These are phyloP conservation scores for Phytophthora nicotianae DNA, from an alignment of 352 stramenopile species.

Conservation along the genomic window DNA sequence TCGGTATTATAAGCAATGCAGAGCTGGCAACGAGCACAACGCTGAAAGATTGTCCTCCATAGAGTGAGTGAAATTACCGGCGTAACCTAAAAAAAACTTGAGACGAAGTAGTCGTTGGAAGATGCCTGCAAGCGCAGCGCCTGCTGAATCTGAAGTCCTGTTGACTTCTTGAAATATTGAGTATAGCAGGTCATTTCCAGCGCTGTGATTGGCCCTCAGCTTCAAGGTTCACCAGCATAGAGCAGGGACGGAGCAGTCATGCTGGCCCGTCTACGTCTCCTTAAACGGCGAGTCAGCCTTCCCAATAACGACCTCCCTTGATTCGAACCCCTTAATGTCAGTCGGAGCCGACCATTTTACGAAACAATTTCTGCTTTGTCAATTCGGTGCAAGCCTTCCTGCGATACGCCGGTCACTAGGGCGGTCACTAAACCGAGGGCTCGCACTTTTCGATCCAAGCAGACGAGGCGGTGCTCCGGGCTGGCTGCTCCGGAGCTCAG, in stretches of 20 bases:
- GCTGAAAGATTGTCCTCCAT: no score
- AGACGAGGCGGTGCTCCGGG: slow-evolving; percentile 18
- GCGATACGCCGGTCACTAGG: slow-evolving; percentile 1
- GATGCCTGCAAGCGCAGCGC: no score
- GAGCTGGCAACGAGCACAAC: no score
- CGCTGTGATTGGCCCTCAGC: background rate
- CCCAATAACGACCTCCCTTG: background rate
- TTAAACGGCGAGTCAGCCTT: slow-evolving; percentile 8
- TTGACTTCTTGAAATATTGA: background rate
- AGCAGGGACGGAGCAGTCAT: background rate
- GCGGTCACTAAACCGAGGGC: slow-evolving; percentile 9
- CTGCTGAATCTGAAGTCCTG: no score
- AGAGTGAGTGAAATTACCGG: no score
- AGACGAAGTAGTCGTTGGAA: no score
- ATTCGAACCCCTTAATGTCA: slow-evolving; percentile 8
- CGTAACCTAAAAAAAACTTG: no score
- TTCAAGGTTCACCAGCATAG: slow-evolving; percentile 9
- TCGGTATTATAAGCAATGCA: no score
- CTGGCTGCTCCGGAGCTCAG: slow-evolving; percentile 6
- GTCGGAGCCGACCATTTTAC: background rate
- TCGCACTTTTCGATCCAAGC: background rate
- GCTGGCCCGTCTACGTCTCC: background rate
- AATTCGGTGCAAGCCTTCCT: background rate
- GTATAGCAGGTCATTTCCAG: background rate
- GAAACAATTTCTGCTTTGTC: background rate